Conservation (phyloP, 2,329 filamentous ascomycete species). For the Calonectria multiphialidica region DNA sequence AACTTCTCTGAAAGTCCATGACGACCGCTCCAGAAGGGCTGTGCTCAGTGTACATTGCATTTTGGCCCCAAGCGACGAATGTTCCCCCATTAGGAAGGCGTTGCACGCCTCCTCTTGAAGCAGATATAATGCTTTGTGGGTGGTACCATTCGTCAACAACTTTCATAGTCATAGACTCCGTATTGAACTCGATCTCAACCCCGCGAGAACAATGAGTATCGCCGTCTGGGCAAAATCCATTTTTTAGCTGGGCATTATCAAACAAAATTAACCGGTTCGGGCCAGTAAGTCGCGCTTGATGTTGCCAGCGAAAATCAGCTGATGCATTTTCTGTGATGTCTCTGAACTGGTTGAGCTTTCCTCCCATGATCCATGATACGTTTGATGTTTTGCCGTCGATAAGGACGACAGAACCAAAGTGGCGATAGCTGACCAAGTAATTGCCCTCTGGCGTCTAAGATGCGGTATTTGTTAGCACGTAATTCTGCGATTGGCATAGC, state of each 20-base stretch:
- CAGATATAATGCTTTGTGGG: background rate
- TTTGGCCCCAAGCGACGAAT: slow-evolving; percentile 4
- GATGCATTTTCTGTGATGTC: background rate
- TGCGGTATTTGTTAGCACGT: background rate
- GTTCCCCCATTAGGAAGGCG: background rate
- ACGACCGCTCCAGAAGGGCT: background rate
- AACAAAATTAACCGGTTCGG: background rate
- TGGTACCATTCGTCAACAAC: slow-evolving; percentile 7
- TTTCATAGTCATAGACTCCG: background rate
- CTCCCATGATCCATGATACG: background rate
- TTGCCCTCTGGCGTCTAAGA: background rate
- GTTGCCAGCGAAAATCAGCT: background rate
- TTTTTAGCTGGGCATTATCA: background rate
- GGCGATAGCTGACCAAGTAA: background rate
- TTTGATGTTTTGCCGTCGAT: background rate
- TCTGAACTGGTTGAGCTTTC: background rate
- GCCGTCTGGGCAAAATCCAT: background rate
- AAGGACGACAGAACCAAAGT: background rate
- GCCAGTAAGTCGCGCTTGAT: background rate
- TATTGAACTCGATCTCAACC: background rate
- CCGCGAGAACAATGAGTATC: background rate
- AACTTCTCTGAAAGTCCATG: slow-evolving; percentile 1
- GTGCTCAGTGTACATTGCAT: slow-evolving; percentile 5
- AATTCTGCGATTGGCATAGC: background rate
- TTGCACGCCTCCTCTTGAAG: background rate